Percentiles rank a stretch among this genome's conserved stretches.
Evolutionary conservation across 768 basidiomycete species (phyloP).

Genomic region (Agaricus bisporus): DNA sequence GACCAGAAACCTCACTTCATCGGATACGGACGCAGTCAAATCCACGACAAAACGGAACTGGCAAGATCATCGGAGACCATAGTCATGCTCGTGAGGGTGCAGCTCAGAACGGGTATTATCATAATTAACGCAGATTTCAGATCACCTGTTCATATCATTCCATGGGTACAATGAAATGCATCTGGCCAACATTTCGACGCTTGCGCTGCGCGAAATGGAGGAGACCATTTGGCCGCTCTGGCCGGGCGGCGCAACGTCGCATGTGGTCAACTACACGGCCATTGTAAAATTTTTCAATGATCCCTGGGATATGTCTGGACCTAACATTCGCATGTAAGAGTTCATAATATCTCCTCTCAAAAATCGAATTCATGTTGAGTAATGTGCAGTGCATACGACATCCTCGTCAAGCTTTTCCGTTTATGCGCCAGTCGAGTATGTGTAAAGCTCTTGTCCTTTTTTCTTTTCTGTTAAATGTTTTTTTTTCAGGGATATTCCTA

Average conservation of each 20-base stretch:
- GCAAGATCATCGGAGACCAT: background rate
- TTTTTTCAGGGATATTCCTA: constrained; percentile 61
- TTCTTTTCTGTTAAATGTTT: background rate
- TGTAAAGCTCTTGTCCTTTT: constrained; percentile 10
- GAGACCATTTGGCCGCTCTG: constrained; percentile 55
- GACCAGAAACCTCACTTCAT: constrained; percentile 7
- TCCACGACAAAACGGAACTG: constrained; percentile 6
- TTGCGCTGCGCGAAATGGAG: constrained; percentile 54
- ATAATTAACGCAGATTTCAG: constrained; percentile 28
- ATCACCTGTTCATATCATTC: constrained; percentile 70
- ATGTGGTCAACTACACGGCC: constrained; percentile 34
- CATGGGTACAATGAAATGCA: constrained; percentile 59
- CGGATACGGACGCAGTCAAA: constrained; percentile 13
- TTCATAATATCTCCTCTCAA: background rate
- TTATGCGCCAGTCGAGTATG: constrained; percentile 55
- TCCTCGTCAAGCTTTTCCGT: constrained; percentile 55
- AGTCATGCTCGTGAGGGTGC: constrained; percentile 5
- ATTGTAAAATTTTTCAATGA: constrained; percentile 55
- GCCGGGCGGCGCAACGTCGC: constrained; percentile 55
- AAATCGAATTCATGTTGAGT: constrained; percentile 3
- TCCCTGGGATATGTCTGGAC: constrained; percentile 63
- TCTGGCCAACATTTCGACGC: constrained; percentile 42
- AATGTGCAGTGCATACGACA: constrained; percentile 44
- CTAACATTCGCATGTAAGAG: constrained; percentile 46
- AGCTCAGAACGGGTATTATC: background rate